A percentile compares a stretch with the other conserved stretches of the same genome.
Conservation (phyloP, 2,329 filamentous ascomycete genomes). For the Rhynchosporium secalis region DNA sequence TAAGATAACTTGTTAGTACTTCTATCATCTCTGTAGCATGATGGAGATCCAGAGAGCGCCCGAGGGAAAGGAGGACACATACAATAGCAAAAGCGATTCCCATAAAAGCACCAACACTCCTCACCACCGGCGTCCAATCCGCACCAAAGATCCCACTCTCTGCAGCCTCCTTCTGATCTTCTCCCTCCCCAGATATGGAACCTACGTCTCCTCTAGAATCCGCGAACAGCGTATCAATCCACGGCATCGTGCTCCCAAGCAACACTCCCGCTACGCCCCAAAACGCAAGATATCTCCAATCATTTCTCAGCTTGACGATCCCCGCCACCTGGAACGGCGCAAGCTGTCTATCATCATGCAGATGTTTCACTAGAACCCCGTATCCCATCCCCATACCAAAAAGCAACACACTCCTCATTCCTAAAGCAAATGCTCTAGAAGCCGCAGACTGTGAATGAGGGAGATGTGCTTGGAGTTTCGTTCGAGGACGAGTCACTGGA, state of each 20-base stretch:
- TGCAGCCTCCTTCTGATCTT: slow-evolving; percentile 28
- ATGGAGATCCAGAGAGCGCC: background rate
- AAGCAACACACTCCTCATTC: slow-evolving; percentile 64
- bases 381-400: slow-evolving; percentile 81
- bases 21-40: background rate
- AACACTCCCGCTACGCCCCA: slow-evolving; percentile 82
- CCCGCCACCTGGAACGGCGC: slow-evolving; percentile 57
- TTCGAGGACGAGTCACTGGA: background rate
- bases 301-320: slow-evolving; percentile 46
- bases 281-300: slow-evolving; percentile 69
- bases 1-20: slow-evolving; percentile 41
- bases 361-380: slow-evolving; percentile 74
- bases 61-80: slow-evolving; percentile 43
- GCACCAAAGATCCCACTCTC: slow-evolving; percentile 47
- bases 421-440: slow-evolving; percentile 43
- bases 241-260: slow-evolving; percentile 78
- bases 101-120: slow-evolving; percentile 69
- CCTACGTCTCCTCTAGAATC: slow-evolving; percentile 38
- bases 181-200: slow-evolving; percentile 29
- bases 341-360: slow-evolving; percentile 69
- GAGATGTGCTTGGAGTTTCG: slow-evolving; percentile 33
- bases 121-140: slow-evolving; percentile 74
- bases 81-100: slow-evolving; percentile 82
- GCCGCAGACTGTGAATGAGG: slow-evolving; percentile 33
- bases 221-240: slow-evolving; percentile 77